A percentile compares a stretch with the other conserved stretches of the same genome.
These are phyloP conservation scores for Citrullus mucosospermus DNA, from an alignment of 306 rosid species.

Conservation along the genomic window DNA sequence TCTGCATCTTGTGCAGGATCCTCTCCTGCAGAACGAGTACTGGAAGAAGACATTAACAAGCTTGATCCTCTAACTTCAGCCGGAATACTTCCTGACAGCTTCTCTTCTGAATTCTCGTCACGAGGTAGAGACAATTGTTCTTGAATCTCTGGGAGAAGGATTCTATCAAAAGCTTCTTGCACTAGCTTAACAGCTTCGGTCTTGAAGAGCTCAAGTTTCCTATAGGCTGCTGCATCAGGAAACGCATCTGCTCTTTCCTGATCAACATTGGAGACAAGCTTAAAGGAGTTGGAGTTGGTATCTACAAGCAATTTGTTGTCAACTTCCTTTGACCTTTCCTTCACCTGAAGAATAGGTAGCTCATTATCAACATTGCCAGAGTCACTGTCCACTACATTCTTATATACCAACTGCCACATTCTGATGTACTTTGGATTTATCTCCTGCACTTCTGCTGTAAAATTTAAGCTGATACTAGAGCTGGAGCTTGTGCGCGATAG, in stretches of 20 bases:
- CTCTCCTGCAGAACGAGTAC: not conserved
- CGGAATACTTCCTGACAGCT: slow-evolving; percentile 14
- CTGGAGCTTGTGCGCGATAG: not conserved
- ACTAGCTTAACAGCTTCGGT: slow-evolving; percentile 47
- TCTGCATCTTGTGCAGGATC: slow-evolving; percentile 1
- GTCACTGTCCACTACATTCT: slow-evolving; percentile 42
- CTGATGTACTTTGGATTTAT: slow-evolving; percentile 41
- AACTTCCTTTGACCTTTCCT: slow-evolving; percentile 25
- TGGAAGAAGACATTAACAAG: slow-evolving; percentile 7
- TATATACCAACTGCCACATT: slow-evolving; percentile 79
- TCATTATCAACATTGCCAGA: slow-evolving; percentile 19
- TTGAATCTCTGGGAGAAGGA: slow-evolving; percentile 68
- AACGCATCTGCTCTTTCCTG: slow-evolving; percentile 16
- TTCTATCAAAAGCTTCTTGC: slow-evolving; percentile 72
- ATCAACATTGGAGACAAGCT: slow-evolving; percentile 11
- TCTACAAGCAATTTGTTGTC: slow-evolving; percentile 1
- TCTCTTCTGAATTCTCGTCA: slow-evolving; percentile 17
- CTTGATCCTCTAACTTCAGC: slow-evolving; percentile 17
- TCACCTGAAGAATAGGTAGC: slow-evolving; percentile 15
- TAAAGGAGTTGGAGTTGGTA: slow-evolving; percentile 15
- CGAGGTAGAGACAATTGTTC: slow-evolving; percentile 15
- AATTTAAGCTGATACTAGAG: slow-evolving; percentile 9
- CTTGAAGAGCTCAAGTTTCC: slow-evolving; percentile 14
- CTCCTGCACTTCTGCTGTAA: slow-evolving; percentile 16
- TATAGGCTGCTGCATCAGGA: slow-evolving; percentile 10